Percentiles rank a stretch among this genome's conserved stretches.
Conservation (phyloP, 2,329 filamentous ascomycete species). For the Xylaria sp. region DNA sequence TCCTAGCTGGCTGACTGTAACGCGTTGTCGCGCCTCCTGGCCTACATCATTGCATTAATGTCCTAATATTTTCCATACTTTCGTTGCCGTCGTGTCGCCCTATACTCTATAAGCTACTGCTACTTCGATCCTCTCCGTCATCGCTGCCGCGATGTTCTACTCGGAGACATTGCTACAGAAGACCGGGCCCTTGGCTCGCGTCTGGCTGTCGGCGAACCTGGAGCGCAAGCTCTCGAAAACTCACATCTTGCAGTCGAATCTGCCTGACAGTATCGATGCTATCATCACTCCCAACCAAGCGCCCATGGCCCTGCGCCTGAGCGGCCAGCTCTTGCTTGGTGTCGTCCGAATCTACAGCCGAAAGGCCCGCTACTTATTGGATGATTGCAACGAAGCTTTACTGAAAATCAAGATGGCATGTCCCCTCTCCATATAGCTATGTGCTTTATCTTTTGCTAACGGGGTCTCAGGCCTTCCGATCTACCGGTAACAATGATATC, state of each 20-base stretch:
- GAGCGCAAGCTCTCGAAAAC: conserved; percentile 98
- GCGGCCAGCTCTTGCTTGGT: conserved; percentile 89
- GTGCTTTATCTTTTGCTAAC: conserved; percentile 38
- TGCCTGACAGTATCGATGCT: conserved; percentile 90
- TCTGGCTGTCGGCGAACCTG: conserved; percentile 97
- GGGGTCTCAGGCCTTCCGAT: conserved; percentile 77
- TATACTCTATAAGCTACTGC: conserved; percentile 23
- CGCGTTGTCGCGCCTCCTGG: conserved; percentile 22
- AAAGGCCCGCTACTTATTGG: conserved; percentile 92
- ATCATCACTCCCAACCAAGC: conserved; percentile 94
- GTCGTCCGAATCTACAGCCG: conserved; percentile 97
- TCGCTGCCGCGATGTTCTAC: conserved; percentile 80
- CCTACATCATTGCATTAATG: conserved; percentile 21
- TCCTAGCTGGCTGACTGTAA: conserved; percentile 2
- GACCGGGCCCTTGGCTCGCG: conserved; percentile 93
- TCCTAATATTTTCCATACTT: conserved; percentile 13
- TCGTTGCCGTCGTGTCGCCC: conserved; percentile 13
- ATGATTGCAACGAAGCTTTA: conserved; percentile 96
- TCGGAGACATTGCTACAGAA: conserved; percentile 94
- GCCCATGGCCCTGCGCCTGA: conserved; percentile 91
- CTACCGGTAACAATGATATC: conserved; percentile 92
- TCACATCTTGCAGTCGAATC: conserved; percentile 91
- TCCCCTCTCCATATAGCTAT: conserved; percentile 1
- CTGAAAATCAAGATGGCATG: conserved; percentile 97
- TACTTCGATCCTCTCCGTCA: conserved; percentile 22